Base-by-base conservation (phyloP, 2,329 filamentous ascomycete genomes). In the Penicillium sp. region DNA sequence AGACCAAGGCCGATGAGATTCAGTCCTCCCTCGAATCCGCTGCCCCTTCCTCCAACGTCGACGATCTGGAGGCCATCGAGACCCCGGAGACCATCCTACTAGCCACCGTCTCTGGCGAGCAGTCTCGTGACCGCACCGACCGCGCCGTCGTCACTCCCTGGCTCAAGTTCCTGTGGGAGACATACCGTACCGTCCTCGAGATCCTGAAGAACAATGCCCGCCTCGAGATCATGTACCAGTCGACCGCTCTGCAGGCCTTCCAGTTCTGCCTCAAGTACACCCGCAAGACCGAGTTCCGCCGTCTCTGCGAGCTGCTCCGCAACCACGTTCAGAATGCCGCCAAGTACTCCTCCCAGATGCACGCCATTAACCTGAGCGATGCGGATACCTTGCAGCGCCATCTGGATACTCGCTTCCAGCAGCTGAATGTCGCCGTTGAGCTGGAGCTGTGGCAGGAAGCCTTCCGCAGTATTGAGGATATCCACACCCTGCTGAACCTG, bases 161-260 rank as follows among this genome's bases (percentile, higher is more conserved):
- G 94, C 85, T 99, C 69, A 99, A 99, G 80, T 99, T 99, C 72
- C 82, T 99, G 58, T 99, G 94, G 94, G 94, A 99, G 81, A 96
- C 94, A 13, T 99, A 99, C 80, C 89, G 94, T 57, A 99, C 94
- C 30, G 94, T 99, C 33, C 84, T 99, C 68, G 94, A 99, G 68
- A 99, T 99, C 68, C 86, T 99, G 69, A 92, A 96, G 80, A 99
- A 99, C 83, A 99, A 99, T 80, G 93, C 94, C 51, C 88, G 94
- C 53, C 85, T 99, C 51, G 94, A 99, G 80, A 86, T 96, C 52
- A 93, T 97, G 80, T 99, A 99, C 78, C 94, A 99, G 84, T 91
- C 88, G 75, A 99, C 94, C 49, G 94, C 94, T 64, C 91, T 93
- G 75, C 94, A 97, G 79, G 94, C 94, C 45, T 99, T 99, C 81